Conservation (phyloP, 2,329 filamentous ascomycete genomes). For the Pseudocercospora cruenta region DNA sequence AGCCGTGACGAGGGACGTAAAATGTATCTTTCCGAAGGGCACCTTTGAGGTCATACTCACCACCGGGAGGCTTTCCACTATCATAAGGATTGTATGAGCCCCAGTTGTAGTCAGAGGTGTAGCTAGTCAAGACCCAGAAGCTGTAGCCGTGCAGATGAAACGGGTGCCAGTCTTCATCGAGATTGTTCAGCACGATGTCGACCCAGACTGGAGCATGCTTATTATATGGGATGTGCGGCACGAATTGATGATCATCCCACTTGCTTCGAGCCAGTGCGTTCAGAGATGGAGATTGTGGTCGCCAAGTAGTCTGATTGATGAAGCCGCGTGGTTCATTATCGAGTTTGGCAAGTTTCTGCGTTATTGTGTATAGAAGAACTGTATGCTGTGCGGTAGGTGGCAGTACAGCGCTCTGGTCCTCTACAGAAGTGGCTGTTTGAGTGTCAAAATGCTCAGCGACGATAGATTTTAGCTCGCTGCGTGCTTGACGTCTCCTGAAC, state of each 20-base stretch:
- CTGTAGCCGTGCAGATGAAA: constrained; percentile 49
- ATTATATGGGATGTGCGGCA: constrained; percentile 36
- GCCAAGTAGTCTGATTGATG: constrained; percentile 55
- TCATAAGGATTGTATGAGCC: constrained; percentile 32
- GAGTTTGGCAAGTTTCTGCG: constrained; percentile 48
- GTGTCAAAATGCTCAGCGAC: constrained; percentile 18
- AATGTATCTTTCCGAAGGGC: constrained; percentile 42
- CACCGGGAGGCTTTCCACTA: constrained; percentile 28
- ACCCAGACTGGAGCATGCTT: constrained; percentile 43
- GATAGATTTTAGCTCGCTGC: neutral
- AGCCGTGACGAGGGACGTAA: constrained; percentile 41
- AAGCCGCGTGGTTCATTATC: constrained; percentile 51
- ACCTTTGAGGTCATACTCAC: constrained; percentile 24
- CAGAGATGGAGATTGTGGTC: constrained; percentile 41
- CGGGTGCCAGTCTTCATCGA: constrained; percentile 55
- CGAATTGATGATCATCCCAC: constrained; percentile 51
- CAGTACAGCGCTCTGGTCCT: constrained; percentile 27
- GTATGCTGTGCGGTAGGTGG: constrained; percentile 43
- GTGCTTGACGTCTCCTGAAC: neutral
- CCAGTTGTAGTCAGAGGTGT: constrained; percentile 30
- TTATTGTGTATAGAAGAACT: constrained; percentile 52
- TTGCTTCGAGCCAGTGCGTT: constrained; percentile 39
- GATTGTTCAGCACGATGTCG: constrained; percentile 55
- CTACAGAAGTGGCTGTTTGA: constrained; percentile 14
- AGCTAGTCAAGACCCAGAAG: constrained; percentile 35